Evolutionary conservation across 1,284 basidiomycete species (phyloP).

Genomic region (Pyrrhoderma lamaoense): DNA sequence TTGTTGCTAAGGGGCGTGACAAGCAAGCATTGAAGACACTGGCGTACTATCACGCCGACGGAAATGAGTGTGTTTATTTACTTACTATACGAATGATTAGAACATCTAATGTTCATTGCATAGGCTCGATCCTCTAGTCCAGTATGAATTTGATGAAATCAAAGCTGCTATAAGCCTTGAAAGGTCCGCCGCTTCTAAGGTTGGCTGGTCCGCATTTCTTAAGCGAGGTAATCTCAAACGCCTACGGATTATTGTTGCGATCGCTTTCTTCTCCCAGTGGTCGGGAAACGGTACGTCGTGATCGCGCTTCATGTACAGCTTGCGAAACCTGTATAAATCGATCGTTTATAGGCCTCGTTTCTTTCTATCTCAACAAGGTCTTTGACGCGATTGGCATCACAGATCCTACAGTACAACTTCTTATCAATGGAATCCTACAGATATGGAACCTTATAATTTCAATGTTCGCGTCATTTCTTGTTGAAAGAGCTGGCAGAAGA

Average conservation of each 20-base stretch:
- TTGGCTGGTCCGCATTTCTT: conserved; percentile 57
- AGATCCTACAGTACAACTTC: conserved; percentile 45
- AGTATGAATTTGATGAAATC: conserved; percentile 72
- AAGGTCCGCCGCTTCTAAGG: conserved; percentile 44
- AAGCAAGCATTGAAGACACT: conserved; percentile 52
- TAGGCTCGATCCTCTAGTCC: conserved; percentile 59
- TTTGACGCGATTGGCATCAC: conserved; percentile 67
- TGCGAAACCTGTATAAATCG: no score
- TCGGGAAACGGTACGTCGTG: conserved; percentile 9
- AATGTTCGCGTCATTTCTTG: conserved; percentile 46
- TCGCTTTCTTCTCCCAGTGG: conserved; percentile 65
- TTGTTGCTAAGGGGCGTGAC: conserved; percentile 59
- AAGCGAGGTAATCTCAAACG: conserved; percentile 58
- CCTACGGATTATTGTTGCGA: conserved; percentile 58
- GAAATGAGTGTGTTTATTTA: conserved; percentile 36
- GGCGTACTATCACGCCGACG: conserved; percentile 70
- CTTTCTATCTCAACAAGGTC: conserved; percentile 69
- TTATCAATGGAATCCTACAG: conserved; percentile 46
- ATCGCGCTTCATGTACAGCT: no score
- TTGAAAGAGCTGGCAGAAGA: conserved; percentile 55
- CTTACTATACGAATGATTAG: neutral
- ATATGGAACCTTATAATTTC: conserved; percentile 71
- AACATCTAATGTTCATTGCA: conserved; percentile 14
- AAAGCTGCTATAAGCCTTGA: conserved; percentile 65
- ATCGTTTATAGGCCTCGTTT: conserved; percentile 47